Evolutionary conservation across 176 grass and related monocot species (phyloP), one percentile per base, ranked within the genome.

Genomic region (Areca catechu): DNA sequence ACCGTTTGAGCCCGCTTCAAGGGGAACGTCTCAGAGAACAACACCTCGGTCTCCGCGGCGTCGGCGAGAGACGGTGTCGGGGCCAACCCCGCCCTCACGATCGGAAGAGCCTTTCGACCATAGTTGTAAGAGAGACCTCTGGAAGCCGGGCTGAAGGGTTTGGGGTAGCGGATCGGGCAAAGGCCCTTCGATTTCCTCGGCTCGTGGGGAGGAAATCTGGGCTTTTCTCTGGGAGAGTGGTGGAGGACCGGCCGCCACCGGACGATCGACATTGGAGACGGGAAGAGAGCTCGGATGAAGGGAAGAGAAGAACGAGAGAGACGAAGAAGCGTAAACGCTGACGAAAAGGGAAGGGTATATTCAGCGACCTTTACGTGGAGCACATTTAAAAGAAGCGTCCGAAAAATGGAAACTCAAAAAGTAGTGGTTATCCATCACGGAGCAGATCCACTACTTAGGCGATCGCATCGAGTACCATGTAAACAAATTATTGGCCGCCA

Each of bases 21-120:
- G 24, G 78, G 53, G 47, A 89, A 80, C 47, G 79, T 88, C 66
- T 83, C 54, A 52, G 84, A 92, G 84, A 71, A 89, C 53, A 67
- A 56, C 22, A 77, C 63, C 15, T 70, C 75, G 4, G 71, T 22
- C 49, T 71, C 76, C 2, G 67, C 56, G 24, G 58, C 51, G 5
- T 55, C 77, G 15, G 72, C 50, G 16, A 88, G 53, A 9, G 79
- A 76, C 16, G 49, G 72, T 53, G 76, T 80, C 19, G 57, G 66
- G 19, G 75, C 57, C 25, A 79, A 74, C 12, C 66, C 62, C 16
- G 61, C 67, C 22, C 51, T 24, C 4, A 76, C 48, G 58, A 76
- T 56, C 48, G 69, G 69, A 63, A 19, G 56, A 19, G 34, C 67
- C 48, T 9, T 57, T 67, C 24, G 58, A 52, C 52, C 53, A 27